Evolutionary conservation across 225 moss, liverwort and hornwort genomes (phyloP).

Genomic region (Sphagnum tenellum): DNA sequence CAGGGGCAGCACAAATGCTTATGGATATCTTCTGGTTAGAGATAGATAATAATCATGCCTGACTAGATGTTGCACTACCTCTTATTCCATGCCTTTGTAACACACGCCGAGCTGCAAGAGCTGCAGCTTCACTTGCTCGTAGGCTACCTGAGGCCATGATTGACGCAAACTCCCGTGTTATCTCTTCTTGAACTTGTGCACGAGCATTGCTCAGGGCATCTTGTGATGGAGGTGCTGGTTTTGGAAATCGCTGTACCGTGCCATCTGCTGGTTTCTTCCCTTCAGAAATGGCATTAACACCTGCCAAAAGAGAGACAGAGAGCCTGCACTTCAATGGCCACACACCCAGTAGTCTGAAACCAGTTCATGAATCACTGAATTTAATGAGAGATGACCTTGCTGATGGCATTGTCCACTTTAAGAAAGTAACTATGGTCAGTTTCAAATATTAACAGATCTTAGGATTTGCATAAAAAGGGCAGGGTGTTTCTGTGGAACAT

Average conservation of each 20-base stretch:
- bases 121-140: conserved; percentile 91
- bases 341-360: too few species aligned
- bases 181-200: conserved; percentile 86
- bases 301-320: conserved; percentile 7
- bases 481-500: not conserved
- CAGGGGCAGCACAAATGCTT: too few species aligned
- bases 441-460: too few species aligned
- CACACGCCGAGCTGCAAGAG: conserved; percentile 76
- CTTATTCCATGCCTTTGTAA: conserved; percentile 69
- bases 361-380: too few species aligned
- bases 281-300: conserved; percentile 15
- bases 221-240: conserved; percentile 19
- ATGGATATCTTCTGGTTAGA: too few species aligned
- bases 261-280: conserved; percentile 13
- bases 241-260: conserved; percentile 13
- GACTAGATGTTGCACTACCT: conserved; percentile 10
- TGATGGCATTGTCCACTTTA: too few species aligned
- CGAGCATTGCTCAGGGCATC: conserved; percentile 53
- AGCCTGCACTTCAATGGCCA: not conserved
- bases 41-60: too few species aligned
- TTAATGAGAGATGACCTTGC: too few species aligned
- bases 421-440: too few species aligned
- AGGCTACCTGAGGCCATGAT: conserved; percentile 91
- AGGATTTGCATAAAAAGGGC: too few species aligned
- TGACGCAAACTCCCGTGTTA: conserved; percentile 75